These are phyloP conservation scores for Scytalidium lignicola DNA, from an alignment of 2,329 filamentous ascomycete species.

Conservation along the genomic window DNA sequence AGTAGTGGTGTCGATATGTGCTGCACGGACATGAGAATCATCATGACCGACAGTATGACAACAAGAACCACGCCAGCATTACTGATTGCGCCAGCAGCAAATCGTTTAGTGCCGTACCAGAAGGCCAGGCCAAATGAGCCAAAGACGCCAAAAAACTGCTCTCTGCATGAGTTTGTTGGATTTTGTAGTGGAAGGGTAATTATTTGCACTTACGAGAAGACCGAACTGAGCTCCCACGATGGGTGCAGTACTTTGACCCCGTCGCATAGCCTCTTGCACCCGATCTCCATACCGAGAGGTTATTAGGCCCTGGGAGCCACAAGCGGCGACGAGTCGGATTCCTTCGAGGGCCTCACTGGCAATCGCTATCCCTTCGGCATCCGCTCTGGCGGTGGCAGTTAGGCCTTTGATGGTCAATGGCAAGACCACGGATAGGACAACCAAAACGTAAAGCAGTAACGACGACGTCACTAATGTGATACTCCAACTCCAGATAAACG, in stretches of 20 bases:
- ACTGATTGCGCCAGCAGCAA: neutral
- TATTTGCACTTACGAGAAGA: constrained; percentile 3
- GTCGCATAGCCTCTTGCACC: constrained; percentile 43
- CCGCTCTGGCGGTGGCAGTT: constrained; percentile 37
- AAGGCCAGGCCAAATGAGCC: constrained; percentile 20
- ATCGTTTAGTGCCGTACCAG: constrained; percentile 16
- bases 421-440: constrained; percentile 42
- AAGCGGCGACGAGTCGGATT: constrained; percentile 56
- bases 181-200: neutral
- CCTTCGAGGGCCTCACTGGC: constrained; percentile 54
- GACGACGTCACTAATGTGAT: constrained; percentile 53
- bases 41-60: constrained; percentile 18
- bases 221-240: constrained; percentile 24
- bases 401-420: constrained; percentile 50
- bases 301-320: constrained; percentile 52
- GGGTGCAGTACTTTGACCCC: constrained; percentile 23
- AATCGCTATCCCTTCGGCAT: constrained; percentile 49
- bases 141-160: neutral
- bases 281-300: constrained; percentile 46
- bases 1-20: constrained; percentile 52
- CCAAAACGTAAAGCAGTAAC: constrained; percentile 47
- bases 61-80: neutral
- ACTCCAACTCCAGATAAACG: constrained; percentile 52
- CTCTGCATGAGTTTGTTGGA: no score
- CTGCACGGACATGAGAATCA: constrained; percentile 34